phyloP scores from a whole-genome alignment of 495 filamentous ascomycete genomes.

The Daldinia childiae region DNA sequence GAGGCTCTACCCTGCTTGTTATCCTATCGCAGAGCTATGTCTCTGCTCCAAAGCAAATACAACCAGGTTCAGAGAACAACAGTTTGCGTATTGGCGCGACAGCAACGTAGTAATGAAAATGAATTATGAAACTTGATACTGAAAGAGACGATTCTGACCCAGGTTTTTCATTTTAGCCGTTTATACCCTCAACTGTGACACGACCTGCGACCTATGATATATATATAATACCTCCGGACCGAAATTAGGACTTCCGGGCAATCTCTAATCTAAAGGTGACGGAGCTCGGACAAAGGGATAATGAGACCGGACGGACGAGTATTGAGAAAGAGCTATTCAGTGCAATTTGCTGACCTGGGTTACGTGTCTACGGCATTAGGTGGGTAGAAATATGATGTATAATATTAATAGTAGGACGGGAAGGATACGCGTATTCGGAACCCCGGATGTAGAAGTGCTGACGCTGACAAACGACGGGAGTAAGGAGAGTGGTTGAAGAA shows the following conservation, averaged over 20 bases:
- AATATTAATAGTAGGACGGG: neutral
- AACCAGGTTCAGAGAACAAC: neutral
- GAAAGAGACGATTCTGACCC: neutral
- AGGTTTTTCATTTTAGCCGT: neutral
- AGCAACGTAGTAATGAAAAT: neutral
- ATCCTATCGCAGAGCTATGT: neutral
- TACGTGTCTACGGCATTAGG: neutral
- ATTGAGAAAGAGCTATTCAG: too few relatives aligned
- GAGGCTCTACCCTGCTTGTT: neutral
- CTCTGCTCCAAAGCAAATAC: neutral
- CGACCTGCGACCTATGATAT: neutral
- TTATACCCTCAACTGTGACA: neutral
- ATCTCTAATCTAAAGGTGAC: conserved; percentile 8
- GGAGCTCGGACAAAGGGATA: conserved; percentile 35
- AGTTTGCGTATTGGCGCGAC: neutral
- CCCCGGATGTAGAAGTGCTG: neutral
- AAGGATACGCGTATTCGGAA: neutral
- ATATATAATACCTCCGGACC: neutral
- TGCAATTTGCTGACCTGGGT: neutral
- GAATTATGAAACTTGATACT: neutral
- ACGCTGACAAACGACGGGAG: neutral
- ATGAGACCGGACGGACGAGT: neutral
- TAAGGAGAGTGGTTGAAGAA: neutral
- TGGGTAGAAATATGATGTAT: neutral
- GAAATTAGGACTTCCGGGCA: conserved; percentile 13